Evolutionary conservation across 169 alveolate species (phyloP).

Genomic region (Cryptosporidium baileyi): DNA sequence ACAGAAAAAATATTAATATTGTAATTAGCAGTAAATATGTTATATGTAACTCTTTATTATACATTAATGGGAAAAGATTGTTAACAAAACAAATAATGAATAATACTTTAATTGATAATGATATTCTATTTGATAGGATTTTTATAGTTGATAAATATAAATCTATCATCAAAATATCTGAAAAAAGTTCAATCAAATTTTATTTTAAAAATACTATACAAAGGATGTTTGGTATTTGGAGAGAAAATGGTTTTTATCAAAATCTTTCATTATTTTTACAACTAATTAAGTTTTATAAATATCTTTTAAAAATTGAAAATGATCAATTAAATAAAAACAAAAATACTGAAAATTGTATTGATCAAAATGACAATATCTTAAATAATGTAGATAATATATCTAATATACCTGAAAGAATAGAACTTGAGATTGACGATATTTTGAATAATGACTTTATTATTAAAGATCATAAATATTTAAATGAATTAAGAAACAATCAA

Average conservation of each 20-base stretch:
- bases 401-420: conserved; percentile 6
- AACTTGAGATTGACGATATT: conserved; percentile 9
- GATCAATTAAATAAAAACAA: not conserved
- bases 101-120: conserved; percentile 12
- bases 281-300: conserved; percentile 12
- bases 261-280: conserved; percentile 19
- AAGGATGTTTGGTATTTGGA: conserved; percentile 54
- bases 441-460: conserved; percentile 12
- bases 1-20: not conserved
- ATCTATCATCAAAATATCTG: conserved; percentile 1
- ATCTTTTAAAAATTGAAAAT: not conserved
- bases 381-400: not conserved
- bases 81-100: not conserved
- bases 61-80: not conserved
- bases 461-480: not conserved
- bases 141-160: conserved; percentile 20
- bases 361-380: not conserved
- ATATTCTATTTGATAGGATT: conserved; percentile 20
- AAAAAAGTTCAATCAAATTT: not conserved
- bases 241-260: conserved; percentile 62
- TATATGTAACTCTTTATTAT: conserved; percentile 15
- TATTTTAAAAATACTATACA: conserved; percentile 14
- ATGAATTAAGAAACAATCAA: not conserved
- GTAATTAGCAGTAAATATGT: not conserved
- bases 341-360: not conserved